phyloP scores from a whole-genome alignment of 164 flowering plant genomes.

The Houttuynia cordata region DNA sequence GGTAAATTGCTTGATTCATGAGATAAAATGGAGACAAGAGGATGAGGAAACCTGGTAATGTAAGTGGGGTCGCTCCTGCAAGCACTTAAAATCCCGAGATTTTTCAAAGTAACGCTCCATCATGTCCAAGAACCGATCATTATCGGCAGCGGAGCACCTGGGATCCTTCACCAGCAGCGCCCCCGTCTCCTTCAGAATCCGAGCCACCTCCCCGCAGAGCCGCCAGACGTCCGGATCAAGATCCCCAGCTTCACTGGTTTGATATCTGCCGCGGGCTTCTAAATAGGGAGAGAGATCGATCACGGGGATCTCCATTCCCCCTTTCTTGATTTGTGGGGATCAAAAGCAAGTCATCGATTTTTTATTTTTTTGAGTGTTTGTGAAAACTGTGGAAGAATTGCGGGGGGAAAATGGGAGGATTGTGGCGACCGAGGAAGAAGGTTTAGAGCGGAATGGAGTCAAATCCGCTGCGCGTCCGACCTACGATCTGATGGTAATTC shows the following conservation, averaged over 20 bases:
- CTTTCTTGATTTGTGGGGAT: too few relatives aligned
- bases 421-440: too few relatives aligned
- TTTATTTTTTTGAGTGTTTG: too few relatives aligned
- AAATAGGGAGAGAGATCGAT: constrained; percentile 51
- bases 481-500: too few relatives aligned
- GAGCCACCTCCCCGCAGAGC: constrained; percentile 62
- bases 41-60: constrained; percentile 72
- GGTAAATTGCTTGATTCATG: too few relatives aligned
- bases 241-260: background rate
- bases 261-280: constrained; percentile 10
- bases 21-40: background rate
- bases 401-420: too few relatives aligned
- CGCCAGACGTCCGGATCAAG: constrained; percentile 15
- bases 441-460: too few relatives aligned
- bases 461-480: too few relatives aligned
- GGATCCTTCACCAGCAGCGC: constrained; percentile 89
- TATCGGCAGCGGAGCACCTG: constrained; percentile 73
- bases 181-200: constrained; percentile 69
- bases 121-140: constrained; percentile 89
- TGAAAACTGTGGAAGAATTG: too few relatives aligned
- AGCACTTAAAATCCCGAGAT: constrained; percentile 60
- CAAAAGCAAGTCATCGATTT: too few relatives aligned
- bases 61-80: constrained; percentile 68
- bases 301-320: constrained; percentile 47
- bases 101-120: constrained; percentile 80